phyloP scores from a whole-genome alignment of 768 basidiomycete species.

The Lepiota subincarnata region DNA sequence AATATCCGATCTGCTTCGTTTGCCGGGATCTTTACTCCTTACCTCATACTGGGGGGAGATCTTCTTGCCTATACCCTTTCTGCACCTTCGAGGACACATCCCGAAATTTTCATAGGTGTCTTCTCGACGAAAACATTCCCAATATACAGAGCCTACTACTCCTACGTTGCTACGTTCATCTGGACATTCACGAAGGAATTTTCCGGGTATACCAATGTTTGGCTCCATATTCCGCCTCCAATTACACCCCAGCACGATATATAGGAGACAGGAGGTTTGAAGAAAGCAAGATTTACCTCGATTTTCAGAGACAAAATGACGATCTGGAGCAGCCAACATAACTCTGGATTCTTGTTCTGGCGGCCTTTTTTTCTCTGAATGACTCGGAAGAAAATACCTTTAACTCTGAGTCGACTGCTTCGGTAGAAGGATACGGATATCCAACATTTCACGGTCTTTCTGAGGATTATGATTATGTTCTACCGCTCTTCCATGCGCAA shows the following conservation, averaged over 20 bases:
- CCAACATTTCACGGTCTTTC: neutral
- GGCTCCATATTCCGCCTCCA: neutral
- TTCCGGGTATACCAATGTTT: neutral
- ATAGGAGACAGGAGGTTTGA: no score
- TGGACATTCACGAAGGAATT: slow-evolving; percentile 3
- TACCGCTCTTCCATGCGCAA: neutral
- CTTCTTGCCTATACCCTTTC: no score
- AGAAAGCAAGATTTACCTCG: neutral
- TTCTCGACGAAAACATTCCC: neutral
- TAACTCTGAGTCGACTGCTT: neutral
- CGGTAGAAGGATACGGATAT: neutral
- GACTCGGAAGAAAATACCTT: neutral
- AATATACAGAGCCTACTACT: neutral
- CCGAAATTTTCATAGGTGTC: neutral
- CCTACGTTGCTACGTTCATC: neutral
- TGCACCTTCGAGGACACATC: neutral
- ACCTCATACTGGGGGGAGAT: no score
- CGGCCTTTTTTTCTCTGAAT: neutral
- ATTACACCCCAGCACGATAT: neutral
- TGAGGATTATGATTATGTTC: neutral
- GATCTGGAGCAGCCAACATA: slow-evolving; percentile 9
- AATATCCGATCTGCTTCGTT: no score
- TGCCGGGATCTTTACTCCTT: no score
- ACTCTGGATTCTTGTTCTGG: neutral
- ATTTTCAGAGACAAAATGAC: neutral